Percentiles rank a stretch among this genome's conserved stretches.
Evolutionary conservation across 2,329 filamentous ascomycete species (phyloP).

Genomic region (Tetracladium maxilliforme): DNA sequence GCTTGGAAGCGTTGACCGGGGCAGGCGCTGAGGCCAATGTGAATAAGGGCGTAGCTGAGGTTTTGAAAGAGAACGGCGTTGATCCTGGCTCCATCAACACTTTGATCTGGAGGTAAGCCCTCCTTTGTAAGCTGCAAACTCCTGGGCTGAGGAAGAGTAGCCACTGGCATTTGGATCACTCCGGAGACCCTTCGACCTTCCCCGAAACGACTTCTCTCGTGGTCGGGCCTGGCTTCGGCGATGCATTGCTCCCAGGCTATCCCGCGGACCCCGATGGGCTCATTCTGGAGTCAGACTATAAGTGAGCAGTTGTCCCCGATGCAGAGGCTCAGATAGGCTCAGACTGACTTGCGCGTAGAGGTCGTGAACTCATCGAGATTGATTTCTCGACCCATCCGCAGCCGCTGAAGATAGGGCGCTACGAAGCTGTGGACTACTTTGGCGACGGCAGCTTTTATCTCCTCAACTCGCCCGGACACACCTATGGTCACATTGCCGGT

Average conservation of each 20-base stretch:
- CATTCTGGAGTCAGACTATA: slow-evolving; percentile 23
- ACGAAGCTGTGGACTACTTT: slow-evolving; percentile 35
- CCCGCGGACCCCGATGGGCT: slow-evolving; percentile 21
- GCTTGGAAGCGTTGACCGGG: slow-evolving; percentile 13
- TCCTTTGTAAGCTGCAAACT: too few relatives aligned
- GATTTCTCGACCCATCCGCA: slow-evolving; percentile 14
- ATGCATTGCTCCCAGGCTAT: slow-evolving; percentile 24
- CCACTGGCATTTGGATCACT: slow-evolving; percentile 24
- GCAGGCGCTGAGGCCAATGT: slow-evolving; percentile 21
- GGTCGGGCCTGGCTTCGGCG: slow-evolving; percentile 30
- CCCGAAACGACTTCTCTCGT: slow-evolving; percentile 23
- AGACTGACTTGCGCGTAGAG: too few relatives aligned
- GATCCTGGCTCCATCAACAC: slow-evolving; percentile 16
- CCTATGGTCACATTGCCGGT: slow-evolving; percentile 31
- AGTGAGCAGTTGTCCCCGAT: slow-evolving; percentile 4
- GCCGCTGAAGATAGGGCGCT: slow-evolving; percentile 28
- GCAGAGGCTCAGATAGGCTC: too few relatives aligned
- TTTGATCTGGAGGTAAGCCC: slow-evolving; percentile 17
- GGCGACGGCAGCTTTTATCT: slow-evolving; percentile 40
- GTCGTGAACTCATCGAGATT: slow-evolving; percentile 17
- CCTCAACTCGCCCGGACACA: slow-evolving; percentile 35
- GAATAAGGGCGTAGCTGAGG: slow-evolving; percentile 23
- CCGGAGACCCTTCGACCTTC: slow-evolving; percentile 25
- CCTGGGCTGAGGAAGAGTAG: too few relatives aligned
- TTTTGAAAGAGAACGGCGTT: slow-evolving; percentile 21